Evolutionary conservation across 1,284 basidiomycete genomes (phyloP).

Genomic region (Apiotrichum sp.): DNA sequence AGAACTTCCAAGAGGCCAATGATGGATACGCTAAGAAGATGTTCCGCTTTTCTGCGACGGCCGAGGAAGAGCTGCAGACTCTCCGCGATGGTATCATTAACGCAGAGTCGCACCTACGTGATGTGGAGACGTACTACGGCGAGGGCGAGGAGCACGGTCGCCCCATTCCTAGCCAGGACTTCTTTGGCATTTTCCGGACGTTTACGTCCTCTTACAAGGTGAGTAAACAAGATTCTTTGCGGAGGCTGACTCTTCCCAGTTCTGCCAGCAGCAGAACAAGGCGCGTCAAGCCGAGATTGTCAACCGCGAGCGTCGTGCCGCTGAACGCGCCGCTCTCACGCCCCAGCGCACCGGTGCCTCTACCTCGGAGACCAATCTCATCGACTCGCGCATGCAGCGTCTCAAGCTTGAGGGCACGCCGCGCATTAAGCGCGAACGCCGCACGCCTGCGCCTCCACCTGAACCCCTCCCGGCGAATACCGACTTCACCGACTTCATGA

Average conservation of each 20-base stretch:
- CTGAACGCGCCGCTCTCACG: conserved; percentile 39
- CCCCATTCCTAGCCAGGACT: conserved; percentile 55
- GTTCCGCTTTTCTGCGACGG: conserved; percentile 76
- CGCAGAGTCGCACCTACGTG: conserved; percentile 70
- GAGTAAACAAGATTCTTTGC: conserved; percentile 20
- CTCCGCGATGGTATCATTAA: conserved; percentile 76
- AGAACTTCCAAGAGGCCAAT: conserved; percentile 64
- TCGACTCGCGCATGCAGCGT: conserved; percentile 65
- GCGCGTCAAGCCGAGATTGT: conserved; percentile 48
- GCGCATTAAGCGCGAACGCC: conserved; percentile 48
- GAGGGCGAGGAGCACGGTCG: conserved; percentile 68
- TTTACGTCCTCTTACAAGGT: conserved; percentile 89
- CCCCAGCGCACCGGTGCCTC: conserved; percentile 43
- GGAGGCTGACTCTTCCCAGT: conserved; percentile 52
- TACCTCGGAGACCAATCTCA: conserved; percentile 56
- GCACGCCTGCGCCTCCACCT: conserved; percentile 41
- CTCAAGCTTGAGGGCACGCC: conserved; percentile 61
- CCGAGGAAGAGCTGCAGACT: conserved; percentile 67
- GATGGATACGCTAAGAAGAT: conserved; percentile 81
- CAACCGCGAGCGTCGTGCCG: conserved; percentile 32
- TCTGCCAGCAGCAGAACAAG: conserved; percentile 73
- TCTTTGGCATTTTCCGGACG: conserved; percentile 91
- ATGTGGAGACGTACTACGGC: conserved; percentile 81
- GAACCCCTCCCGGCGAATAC: conserved; percentile 44
- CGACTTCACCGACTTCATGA: conserved; percentile 49